Evolutionary conservation across 352 stramenopile species (phyloP), one percentile per base, ranked within the genome.

Genomic region (Pythium sp.): DNA sequence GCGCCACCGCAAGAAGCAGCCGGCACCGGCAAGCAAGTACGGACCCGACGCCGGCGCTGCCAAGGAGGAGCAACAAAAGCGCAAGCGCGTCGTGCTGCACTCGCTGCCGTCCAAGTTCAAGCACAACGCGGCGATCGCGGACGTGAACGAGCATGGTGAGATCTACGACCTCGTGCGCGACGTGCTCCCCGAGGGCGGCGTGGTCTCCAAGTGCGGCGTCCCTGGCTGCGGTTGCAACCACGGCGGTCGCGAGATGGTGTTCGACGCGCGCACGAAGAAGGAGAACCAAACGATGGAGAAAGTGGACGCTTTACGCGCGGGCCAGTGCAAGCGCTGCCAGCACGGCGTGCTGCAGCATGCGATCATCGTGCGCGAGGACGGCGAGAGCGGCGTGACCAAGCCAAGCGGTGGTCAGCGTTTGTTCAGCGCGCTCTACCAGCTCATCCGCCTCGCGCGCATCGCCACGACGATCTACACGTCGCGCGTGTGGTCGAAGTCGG

Each of bases 301-400:
- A 20, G 58, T 77, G 24, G 75, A 81, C 49, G 32, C 81, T 8
- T 20, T 92, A 4, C 64, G 77, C 28, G 62, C 53, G 0, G 73
- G 71, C 0, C 70, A 82, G 58, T 94, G 86, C 68, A 74, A 77
- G 20, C 85, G 81, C 26, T 94, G 86, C 66, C 77, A 89, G 51
- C 86, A 94, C 55, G 83, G 84, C 15, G 77, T 88, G 20, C 68
- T 93, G 28, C 84, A 93, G 63, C 86, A 94, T 62, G 63, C 69
- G 6, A 73, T 94, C 12, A 64, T 84, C 15, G 36, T 84, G 15
- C 62, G 73, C n/a, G 74, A 85, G 49, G 77, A 84, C 26, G 72
- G 65, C 0, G 57, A 70, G 22, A 58, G 55, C 49, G 72, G 78
- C 28, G 26, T 59, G 28, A 70, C 46, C 41, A 70, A 67, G 43